A percentile compares a stretch with the other conserved stretches of the same genome.
Conservation (phyloP, 1,284 basidiomycete genomes). For the Golubevia pallescens region DNA sequence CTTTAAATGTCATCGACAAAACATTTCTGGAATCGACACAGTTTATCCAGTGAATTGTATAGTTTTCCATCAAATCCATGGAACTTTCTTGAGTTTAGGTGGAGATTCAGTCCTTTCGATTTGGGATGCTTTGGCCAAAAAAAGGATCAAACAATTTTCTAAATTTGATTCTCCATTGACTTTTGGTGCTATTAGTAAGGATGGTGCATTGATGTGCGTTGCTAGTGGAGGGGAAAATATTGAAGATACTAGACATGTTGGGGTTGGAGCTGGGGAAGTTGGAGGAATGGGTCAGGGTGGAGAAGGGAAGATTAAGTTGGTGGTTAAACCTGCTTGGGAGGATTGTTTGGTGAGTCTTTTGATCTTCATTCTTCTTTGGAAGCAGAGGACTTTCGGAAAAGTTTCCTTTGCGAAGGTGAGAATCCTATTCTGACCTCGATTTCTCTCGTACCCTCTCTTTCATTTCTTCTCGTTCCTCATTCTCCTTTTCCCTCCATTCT, state of each 20-base stretch:
- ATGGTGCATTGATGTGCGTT: constrained; percentile 34
- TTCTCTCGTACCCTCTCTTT: too few relatives aligned
- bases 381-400: too few relatives aligned
- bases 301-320: constrained; percentile 22
- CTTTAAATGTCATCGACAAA: constrained; percentile 94
- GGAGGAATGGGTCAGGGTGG: constrained; percentile 28
- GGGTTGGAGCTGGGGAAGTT: constrained; percentile 18
- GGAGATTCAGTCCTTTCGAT: constrained; percentile 89
- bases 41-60: constrained; percentile 98
- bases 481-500: too few relatives aligned
- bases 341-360: constrained; percentile 22
- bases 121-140: constrained; percentile 97
- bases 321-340: constrained; percentile 23
- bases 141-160: constrained; percentile 82
- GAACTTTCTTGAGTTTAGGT: constrained; percentile 92
- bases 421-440: too few relatives aligned
- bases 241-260: constrained; percentile 11
- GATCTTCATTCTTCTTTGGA: too few relatives aligned
- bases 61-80: constrained; percentile 90
- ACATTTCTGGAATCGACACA: constrained; percentile 88
- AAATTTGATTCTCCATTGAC: constrained; percentile 30
- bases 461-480: too few relatives aligned
- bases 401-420: too few relatives aligned
- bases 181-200: constrained; percentile 33
- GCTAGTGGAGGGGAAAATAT: constrained; percentile 45